Evolutionary conservation across 2,329 filamentous ascomycete genomes (phyloP), one percentile per base, ranked within the genome.

Genomic region (Colletotrichum orchidophilum): DNA sequence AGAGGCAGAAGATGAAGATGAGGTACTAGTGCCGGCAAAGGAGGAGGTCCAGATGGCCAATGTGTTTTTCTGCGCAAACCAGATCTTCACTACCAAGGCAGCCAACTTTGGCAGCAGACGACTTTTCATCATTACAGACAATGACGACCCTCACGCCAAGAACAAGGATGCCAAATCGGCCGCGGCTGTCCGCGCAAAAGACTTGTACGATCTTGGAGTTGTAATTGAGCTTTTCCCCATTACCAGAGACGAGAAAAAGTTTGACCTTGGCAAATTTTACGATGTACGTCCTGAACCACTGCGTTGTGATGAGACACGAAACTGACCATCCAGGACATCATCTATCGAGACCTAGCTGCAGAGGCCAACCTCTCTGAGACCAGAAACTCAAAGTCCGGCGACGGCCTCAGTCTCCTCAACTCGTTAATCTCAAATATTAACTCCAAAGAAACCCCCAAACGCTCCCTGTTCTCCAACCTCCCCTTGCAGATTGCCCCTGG

Each of bases 51-150:
- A 91, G 39, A 97, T 99, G 92, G 90, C 94, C 11, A 97, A 95
- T 76, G 88, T 99, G 2, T 86, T 99, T 1, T 98, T 98, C 79
- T 97, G 95, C 76, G 96, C 95, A 46, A 98, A 98, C 75, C 95
- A 98, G 78, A 93, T 98, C 62, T 98, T 99, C 79, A 97, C 95
- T 1, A 97, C 94, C 3, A 97, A 93, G 79, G 95, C 96, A 0
- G 91, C 96, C 21, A 98, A 98, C 78, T 98, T 98, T 80, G 92
- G 94, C 4, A 98, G 96, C 6, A 88, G 96, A 72, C 90, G 96
- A 39, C 83, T 99, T n/a, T 99, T 99, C 82, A 90, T 99, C 73
- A 94, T 99, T 66, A 98, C 96, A 0, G 95, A 98, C 80, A 94
- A 97, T 74, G 96, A 98, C 79, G 88, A 95, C 74, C 96, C 96